A percentile compares a stretch with the other conserved stretches of the same genome.
Conservation (phyloP, 371 early-diverging fungal species). For the Mucor indicus region DNA sequence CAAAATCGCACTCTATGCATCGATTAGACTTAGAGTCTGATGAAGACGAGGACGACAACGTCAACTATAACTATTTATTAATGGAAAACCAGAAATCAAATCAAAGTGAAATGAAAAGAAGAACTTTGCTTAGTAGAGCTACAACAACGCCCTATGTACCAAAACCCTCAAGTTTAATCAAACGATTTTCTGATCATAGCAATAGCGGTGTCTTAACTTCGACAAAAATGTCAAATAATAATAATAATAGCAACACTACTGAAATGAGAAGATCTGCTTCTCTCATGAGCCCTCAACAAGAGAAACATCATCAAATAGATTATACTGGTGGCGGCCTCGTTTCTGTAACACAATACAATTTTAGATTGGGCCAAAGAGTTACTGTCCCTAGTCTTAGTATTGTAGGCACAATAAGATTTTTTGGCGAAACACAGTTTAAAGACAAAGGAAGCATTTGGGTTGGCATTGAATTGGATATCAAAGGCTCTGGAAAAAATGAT, state of each 20-base stretch:
- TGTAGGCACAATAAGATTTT: constrained; percentile 59
- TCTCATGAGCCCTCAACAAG: constrained; percentile 7
- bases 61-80: too few species aligned
- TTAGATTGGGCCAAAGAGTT: constrained; percentile 14
- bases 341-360: constrained; percentile 3
- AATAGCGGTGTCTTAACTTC: not conserved
- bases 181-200: constrained; percentile 5
- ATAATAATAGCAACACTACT: not conserved
- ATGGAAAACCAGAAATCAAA: not conserved
- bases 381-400: constrained; percentile 5
- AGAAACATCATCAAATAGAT: too few species aligned
- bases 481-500: constrained; percentile 80
- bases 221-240: too few species aligned
- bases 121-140: constrained; percentile 9
- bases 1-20: constrained; percentile 16
- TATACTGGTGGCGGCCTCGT: too few species aligned
- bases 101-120: not conserved
- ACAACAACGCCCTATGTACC: constrained; percentile 12
- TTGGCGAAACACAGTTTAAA: constrained; percentile 21
- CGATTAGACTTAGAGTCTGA: constrained; percentile 1
- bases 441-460: constrained; percentile 54
- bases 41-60: constrained; percentile 3
- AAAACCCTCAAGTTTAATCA: constrained; percentile 1
- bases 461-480: constrained; percentile 73
- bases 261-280: not conserved